phyloP scores from a whole-genome alignment of 1,284 basidiomycete genomes.

The Ustilago bromivora region DNA sequence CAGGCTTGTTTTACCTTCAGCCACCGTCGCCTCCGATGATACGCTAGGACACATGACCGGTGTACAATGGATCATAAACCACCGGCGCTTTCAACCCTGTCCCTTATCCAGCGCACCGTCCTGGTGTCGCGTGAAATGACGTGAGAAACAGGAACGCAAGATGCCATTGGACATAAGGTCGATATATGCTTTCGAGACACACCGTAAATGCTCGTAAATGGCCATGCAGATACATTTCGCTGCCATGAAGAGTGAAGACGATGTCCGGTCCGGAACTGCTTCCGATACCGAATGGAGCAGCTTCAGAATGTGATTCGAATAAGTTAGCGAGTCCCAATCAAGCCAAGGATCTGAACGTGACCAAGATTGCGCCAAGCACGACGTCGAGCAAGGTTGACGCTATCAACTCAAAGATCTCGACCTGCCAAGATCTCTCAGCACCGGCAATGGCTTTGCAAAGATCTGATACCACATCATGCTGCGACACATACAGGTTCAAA shows the following conservation, averaged over 20 bases:
- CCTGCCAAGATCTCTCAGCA: background rate
- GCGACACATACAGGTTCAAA: background rate
- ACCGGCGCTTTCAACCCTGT: background rate
- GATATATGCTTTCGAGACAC: background rate
- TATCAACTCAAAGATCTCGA: background rate
- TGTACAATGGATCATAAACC: background rate
- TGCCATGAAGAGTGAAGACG: background rate
- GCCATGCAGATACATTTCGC: background rate
- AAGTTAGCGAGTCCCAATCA: background rate
- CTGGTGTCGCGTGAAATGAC: background rate
- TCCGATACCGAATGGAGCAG: background rate
- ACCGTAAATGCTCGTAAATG: background rate
- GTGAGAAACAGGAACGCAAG: constrained; percentile 4
- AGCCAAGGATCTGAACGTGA: background rate
- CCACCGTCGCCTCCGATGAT: background rate
- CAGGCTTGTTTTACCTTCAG: background rate
- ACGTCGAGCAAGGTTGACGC: background rate
- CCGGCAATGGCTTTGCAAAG: no score
- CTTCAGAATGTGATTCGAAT: background rate
- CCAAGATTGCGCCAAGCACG: background rate
- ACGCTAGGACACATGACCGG: background rate
- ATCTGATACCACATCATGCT: no score
- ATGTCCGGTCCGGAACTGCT: background rate
- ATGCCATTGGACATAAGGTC: background rate
- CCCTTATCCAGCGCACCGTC: background rate